Base-by-base conservation (phyloP, 305 asterid species). In the Fraxinus nigra region DNA sequence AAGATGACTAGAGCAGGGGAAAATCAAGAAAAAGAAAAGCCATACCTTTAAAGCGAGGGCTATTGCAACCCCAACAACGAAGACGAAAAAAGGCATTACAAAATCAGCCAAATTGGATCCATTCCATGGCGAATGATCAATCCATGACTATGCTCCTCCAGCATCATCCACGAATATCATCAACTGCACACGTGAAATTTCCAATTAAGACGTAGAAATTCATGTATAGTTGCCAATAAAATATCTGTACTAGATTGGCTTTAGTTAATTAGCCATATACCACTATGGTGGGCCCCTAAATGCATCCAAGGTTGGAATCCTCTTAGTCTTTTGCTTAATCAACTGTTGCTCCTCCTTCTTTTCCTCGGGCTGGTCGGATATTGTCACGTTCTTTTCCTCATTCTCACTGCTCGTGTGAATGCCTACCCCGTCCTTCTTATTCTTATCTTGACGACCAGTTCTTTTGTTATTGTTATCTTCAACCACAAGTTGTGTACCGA, bases 91-190 rank as follows among this genome's bases (percentile, higher is more conserved):
- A 0, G 97, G 98, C 96, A 94, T 89, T 1, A 94, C 98, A 28
- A 94, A 91, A 82, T 94, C 97, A 10, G 97, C 98, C 78, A 95
- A 85, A 0, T 97, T 95, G 91, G 96, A 95, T 26, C 98, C 98
- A 46, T 95, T 92, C 98, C 98, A 93, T 0, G 97, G 98, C 2
- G 98, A 95, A 80, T 95, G 98, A 83, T 95, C 96, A 22, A 92
- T 91, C 3, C 92, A 82, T 5, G 94, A 82, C 82, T 88, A 92
- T n/a, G 87, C 93, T 76, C 78, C 88, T 80, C 98, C 98, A 37
- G 91, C 97, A 83, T 94, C 97, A 80, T 94, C 97, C 97, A 93
- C 98, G 9, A 94, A 88, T 75, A 94, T 84, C 98, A 93, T 94
- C 85, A 94, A 30, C 94, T 91, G 80, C 77, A 83, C 33, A 5